A percentile compares a stretch with the other conserved stretches of the same genome.
Evolutionary conservation across 805 yeast genomes (phyloP).

Genomic region (Lachancea thermotolerans): DNA sequence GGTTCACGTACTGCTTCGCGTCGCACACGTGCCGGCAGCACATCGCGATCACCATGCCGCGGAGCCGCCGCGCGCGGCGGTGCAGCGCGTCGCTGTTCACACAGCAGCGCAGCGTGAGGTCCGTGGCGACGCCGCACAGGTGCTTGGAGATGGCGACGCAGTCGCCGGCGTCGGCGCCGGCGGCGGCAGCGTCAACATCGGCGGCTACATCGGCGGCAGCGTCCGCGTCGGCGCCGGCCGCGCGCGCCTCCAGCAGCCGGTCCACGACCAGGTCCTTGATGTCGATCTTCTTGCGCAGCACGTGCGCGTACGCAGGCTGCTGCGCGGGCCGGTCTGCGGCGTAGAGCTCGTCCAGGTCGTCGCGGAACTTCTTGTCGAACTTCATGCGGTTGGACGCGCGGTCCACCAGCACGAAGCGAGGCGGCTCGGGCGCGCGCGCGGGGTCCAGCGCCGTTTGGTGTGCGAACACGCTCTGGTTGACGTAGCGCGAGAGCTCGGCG

Average conservation of each 20-base stretch:
- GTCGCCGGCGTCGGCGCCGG: neutral
- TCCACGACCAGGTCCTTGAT: conserved; percentile 67
- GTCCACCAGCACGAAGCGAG: conserved; percentile 58
- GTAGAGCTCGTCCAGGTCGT: conserved; percentile 39
- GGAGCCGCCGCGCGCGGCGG: conserved; percentile 20
- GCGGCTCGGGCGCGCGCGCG: conserved; percentile 6
- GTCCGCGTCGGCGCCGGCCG: conserved; percentile 37
- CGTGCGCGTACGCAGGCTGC: conserved; percentile 24
- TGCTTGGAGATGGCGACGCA: conserved; percentile 75
- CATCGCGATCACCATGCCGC: conserved; percentile 77
- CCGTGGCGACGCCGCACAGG: conserved; percentile 92
- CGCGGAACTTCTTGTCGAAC: conserved; percentile 58
- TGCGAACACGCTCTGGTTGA: conserved; percentile 12
- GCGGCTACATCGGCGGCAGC: conserved; percentile 61
- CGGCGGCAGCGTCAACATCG: no score
- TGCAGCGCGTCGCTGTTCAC: conserved; percentile 31
- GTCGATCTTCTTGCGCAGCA: conserved; percentile 57
- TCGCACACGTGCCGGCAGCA: conserved; percentile 86
- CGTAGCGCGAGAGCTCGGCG: conserved; percentile 33
- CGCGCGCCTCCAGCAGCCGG: conserved; percentile 31
- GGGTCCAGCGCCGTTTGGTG: conserved; percentile 1
- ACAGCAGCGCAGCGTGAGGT: conserved; percentile 66
- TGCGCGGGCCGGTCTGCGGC: conserved; percentile 5
- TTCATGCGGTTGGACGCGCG: conserved; percentile 74
- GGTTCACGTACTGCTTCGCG: conserved; percentile 37